These are phyloP conservation scores for Fistulifera solaris DNA, from an alignment of 108 stramenopile genomes.

Conservation along the genomic window DNA sequence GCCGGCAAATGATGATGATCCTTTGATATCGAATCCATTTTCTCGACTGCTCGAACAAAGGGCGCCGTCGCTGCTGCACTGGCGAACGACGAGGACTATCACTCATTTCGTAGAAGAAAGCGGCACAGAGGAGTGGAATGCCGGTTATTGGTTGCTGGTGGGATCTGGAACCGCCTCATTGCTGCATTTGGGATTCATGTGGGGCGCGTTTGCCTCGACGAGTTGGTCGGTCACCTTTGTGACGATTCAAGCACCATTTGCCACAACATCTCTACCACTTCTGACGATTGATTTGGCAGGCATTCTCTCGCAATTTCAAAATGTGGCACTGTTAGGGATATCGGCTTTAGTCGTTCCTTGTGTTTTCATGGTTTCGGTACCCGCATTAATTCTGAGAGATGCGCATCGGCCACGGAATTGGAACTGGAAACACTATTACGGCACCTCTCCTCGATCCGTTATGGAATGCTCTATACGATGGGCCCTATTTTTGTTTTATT, in stretches of 20 bases:
- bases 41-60: too few species aligned
- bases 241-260: conserved; percentile 5
- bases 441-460: not conserved
- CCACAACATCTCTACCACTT: not conserved
- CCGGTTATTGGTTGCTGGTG: too few species aligned
- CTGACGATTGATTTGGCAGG: conserved; percentile 12
- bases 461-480: conserved; percentile 24
- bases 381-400: conserved; percentile 17
- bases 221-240: conserved; percentile 34
- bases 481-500: conserved; percentile 21
- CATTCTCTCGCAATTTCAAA: conserved; percentile 12
- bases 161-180: conserved; percentile 18
- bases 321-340: conserved; percentile 17
- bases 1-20: too few species aligned
- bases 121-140: too few species aligned
- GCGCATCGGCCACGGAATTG: not conserved
- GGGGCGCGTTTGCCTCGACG: conserved; percentile 32
- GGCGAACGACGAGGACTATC: too few species aligned
- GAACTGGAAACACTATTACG: not conserved
- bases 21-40: too few species aligned
- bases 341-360: conserved; percentile 28
- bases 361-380: conserved; percentile 17
- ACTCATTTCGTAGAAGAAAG: too few species aligned
- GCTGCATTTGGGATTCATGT: conserved; percentile 26
- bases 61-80: too few species aligned